Base-by-base conservation (phyloP, 1,284 basidiomycete genomes). In the Xerocomus minutiporus region DNA sequence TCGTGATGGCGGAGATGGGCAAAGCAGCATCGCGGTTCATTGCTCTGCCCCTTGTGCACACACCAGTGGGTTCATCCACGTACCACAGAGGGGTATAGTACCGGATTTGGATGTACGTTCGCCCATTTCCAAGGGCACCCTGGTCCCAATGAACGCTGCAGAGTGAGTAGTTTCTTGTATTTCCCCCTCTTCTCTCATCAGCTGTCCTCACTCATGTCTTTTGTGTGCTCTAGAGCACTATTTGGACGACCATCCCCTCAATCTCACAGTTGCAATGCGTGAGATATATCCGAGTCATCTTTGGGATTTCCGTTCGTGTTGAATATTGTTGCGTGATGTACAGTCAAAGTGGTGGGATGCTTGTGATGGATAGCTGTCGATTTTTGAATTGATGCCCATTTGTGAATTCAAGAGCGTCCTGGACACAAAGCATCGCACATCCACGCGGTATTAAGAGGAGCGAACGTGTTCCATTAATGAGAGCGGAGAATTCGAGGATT, bases 191-290 rank as follows among this genome's bases (percentile, higher is more conserved):
- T 36, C 13, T 6, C 45, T 41, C 20, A 32, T 23, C 39, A 41
- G 53, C 52, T 28, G 47, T 52, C 42, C 44, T 64, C 50, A 54
- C 67, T 63, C 56, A 65, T 48, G 39, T 44, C 9, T 52, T 55
- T 52, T 52, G 51, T 50, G 42, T 32, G 31, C 51, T 57, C 31
- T 50, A 64, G 68, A 57, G 57, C 47, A 50, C 45, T 32, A n/a
- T 67, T 68, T 50, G 68, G 56, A 31, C 59, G 65, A 34, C 67
- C 68, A 4, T 61, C 68, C 31, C 67, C 65, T 46, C 52, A 39
- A 29, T 46, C 46, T 26, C 26, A 50, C 15, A 39, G 44, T 45
- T 49, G 28, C 40, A 40, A 56, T 39, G 20, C 8, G 12, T 48
- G 38, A 59, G 35, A 48, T 43, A 42, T 12, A 45, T 20, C 20